Conservation (phyloP, 2,329 filamentous ascomycete genomes). For the Fusarium pininemorale region DNA sequence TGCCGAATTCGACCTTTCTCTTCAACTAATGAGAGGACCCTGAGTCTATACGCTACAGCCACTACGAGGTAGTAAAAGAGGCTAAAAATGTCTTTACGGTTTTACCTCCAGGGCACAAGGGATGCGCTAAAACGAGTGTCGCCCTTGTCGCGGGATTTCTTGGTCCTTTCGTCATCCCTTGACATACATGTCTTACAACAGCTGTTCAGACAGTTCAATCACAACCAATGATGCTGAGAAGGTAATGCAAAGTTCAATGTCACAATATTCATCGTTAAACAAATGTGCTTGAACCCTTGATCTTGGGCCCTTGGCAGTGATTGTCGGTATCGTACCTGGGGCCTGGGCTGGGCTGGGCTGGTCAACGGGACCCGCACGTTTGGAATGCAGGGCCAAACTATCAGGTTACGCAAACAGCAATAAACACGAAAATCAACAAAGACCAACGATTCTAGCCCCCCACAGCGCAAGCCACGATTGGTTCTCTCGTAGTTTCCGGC, state of each 20-base stretch:
- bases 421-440: neutral
- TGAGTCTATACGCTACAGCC: neutral
- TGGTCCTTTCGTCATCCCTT: neutral
- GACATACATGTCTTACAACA: neutral
- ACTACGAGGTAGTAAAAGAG: neutral
- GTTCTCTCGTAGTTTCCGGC: neutral
- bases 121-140: neutral
- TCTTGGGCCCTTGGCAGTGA: neutral
- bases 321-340: neutral
- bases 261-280: neutral
- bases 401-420: neutral
- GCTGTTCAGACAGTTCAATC: neutral
- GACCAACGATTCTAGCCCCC: neutral
- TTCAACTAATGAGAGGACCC: neutral
- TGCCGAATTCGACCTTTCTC: neutral
- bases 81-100: neutral
- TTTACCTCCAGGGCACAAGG: neutral
- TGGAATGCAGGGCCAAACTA: slow-evolving; percentile 3
- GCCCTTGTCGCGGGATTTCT: neutral
- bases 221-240: neutral
- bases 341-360: neutral
- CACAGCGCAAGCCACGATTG: neutral
- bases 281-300: neutral
- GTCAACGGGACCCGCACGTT: neutral
- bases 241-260: neutral